Conservation (phyloP, 352 stramenopile species). For the Aphanomyces invadans region DNA sequence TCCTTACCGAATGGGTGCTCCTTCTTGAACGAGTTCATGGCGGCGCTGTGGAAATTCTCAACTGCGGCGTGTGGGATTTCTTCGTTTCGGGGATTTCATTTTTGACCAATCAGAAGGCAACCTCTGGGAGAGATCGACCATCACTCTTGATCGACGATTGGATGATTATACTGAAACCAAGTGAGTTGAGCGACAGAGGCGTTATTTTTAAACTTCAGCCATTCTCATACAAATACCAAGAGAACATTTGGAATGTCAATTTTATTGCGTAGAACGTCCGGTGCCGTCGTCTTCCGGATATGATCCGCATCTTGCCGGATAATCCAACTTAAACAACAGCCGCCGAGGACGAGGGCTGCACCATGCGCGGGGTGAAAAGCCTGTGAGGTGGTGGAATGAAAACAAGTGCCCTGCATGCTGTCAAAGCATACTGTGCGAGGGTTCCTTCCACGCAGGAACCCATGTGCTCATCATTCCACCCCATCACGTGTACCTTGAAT, state of each 20-base stretch:
- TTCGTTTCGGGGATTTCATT: background rate
- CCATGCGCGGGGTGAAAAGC: too few species aligned
- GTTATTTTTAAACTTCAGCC: too few species aligned
- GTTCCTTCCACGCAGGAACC: too few species aligned
- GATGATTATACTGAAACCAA: background rate
- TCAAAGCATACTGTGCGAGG: too few species aligned
- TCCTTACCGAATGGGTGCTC: conserved; percentile 79
- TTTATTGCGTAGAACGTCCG: background rate
- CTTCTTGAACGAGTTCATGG: conserved; percentile 88
- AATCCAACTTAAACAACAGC: background rate
- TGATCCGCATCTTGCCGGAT: background rate
- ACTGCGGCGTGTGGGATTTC: background rate
- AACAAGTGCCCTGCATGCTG: too few species aligned
- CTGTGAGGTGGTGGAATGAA: too few species aligned
- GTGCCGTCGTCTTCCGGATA: background rate
- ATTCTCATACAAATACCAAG: background rate
- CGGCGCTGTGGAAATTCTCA: conserved; percentile 9
- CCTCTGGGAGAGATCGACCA: conserved; percentile 3
- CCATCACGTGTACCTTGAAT: too few species aligned
- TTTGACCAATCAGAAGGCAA: conserved; percentile 5
- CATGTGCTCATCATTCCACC: too few species aligned
- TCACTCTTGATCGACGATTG: conserved; percentile 11
- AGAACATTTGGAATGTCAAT: background rate
- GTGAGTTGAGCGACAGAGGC: background rate
- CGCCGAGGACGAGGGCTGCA: too few species aligned